Base-by-base conservation (phyloP, 164 flowering plant genomes). In the Aristolochia californica region DNA sequence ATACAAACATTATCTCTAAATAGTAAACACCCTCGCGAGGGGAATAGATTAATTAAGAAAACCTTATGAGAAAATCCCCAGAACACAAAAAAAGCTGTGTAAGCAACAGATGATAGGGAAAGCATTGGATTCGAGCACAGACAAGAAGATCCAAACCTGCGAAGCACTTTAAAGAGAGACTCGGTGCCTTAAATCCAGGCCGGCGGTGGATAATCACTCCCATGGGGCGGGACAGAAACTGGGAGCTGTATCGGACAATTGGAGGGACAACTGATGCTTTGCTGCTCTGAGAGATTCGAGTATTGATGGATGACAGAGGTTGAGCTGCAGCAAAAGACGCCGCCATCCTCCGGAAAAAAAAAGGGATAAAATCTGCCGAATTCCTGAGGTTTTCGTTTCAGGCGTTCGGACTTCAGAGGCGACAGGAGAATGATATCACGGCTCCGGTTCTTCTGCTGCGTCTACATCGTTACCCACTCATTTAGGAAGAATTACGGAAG, bases 101-200 rank as follows among this genome's bases (percentile, higher is more conserved):
- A 13, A 52, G 13, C 55, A 52, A 21, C 15, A 52, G 9, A 23
- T 1, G 28, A 20, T 26, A 44, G 15, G 16, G 27, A 58, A 45
- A 25, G 10, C 15, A 21, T 0, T 13, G 22, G 18, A 26, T 16
- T 24, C 16, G 40, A 58, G 14, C 21, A 45, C n/a, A 5, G 12
- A 5, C 23, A 22, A 26, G 18, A 27, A 15, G 28, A 54, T 17
- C 2, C 40, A 50, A 43, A 58, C 60, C 60, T 20, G 60, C 47
- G 52, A 25, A 58, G 21, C 60, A 58, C 24, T 51, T 51, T 15
- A 58, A 30, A 12, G 43, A 45, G 40, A 58, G 38, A 50, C 40
- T 20, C 13, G 1, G 23, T 13, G 23, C 4, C 38, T 45, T 58
- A 4, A 21, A 26, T 40, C 26, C 26, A 1, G 12, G 18, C 21